Evolutionary conservation across 78 protist species (phyloP), one percentile per base, ranked within the genome.

Genomic region (Guillardia theta): DNA sequence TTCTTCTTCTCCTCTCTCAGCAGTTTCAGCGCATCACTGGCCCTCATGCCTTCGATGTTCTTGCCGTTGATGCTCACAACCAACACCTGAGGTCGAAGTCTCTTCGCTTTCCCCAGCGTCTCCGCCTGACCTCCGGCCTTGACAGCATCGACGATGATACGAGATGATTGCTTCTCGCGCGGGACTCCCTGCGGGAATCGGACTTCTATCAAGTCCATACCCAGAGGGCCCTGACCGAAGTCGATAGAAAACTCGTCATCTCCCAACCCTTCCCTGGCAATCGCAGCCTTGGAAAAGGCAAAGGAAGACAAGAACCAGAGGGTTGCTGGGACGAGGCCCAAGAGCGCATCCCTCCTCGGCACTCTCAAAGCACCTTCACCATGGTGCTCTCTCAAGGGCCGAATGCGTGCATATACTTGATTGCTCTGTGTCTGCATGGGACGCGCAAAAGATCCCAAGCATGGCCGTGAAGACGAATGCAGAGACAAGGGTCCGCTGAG

Each of bases 261-360:
- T 70, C 83, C 83, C 46, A 70, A 43, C 83, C 21, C 70, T 58
- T n/a, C n/a, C n/a, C n/a, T n/a, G n/a, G n/a, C n/a, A n/a, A n/a
- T n/a, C n/a, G n/a, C n/a, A n/a, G n/a, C n/a, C n/a, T n/a, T n/a
- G n/a, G n/a, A n/a, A n/a, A n/a, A n/a, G n/a, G n/a, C n/a, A n/a
- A n/a, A n/a, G n/a, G n/a, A n/a, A n/a, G n/a, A n/a, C n/a, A n/a
- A n/a, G n/a, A n/a, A n/a, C n/a, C n/a, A n/a, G n/a, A n/a, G n/a
- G n/a, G n/a, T n/a, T n/a, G n/a, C n/a, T n/a, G n/a, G n/a, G n/a
- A n/a, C n/a, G n/a, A n/a, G n/a, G n/a, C n/a, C n/a, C n/a, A n/a
- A n/a, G n/a, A n/a, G n/a, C n/a, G n/a, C n/a, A n/a, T n/a, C n/a
- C n/a, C n/a, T n/a, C n/a, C n/a, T n/a, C n/a, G n/a, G n/a, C n/a